A percentile compares a stretch with the other conserved stretches of the same genome.
phyloP scores from a whole-genome alignment of 306 rosid species.

The Ceratonia siliqua region DNA sequence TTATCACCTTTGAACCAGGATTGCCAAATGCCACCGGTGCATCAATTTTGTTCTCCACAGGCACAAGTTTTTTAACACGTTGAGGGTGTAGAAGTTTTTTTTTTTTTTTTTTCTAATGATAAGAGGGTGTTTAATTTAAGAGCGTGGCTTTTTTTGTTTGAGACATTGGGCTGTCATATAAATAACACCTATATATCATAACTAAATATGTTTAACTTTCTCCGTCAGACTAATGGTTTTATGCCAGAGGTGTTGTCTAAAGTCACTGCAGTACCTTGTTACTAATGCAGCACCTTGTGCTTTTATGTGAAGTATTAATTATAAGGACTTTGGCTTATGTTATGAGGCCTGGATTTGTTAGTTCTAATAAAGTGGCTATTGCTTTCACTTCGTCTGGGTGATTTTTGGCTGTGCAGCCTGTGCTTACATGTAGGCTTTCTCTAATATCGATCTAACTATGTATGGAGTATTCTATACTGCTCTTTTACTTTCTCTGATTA shows the following conservation, averaged over 20 bases:
- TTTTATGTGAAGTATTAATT: neutral
- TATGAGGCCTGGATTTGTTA: neutral
- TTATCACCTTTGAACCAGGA: neutral
- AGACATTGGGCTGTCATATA: neutral
- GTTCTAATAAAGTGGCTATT: neutral
- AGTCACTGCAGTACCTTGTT: no score
- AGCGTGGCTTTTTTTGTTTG: neutral
- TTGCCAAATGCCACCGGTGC: neutral
- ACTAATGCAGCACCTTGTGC: neutral
- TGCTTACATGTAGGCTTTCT: neutral
- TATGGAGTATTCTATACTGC: slow-evolving; percentile 6
- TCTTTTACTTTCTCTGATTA: neutral
- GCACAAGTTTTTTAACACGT: neutral
- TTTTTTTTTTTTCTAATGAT: no score
- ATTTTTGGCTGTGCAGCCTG: slow-evolving; percentile 14
- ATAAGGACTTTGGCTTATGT: neutral
- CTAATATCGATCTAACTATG: slow-evolving; percentile 8
- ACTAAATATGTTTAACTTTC: neutral
- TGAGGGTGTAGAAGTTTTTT: no score
- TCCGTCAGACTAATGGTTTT: neutral
- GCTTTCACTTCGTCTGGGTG: slow-evolving; percentile 1
- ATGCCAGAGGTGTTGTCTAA: slow-evolving; percentile 1
- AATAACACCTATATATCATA: neutral
- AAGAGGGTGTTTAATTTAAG: neutral
- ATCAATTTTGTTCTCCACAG: neutral